These are phyloP conservation scores for Triticum dicoccoides DNA, from an alignment of 176 grass and related monocot species.

Conservation along the genomic window DNA sequence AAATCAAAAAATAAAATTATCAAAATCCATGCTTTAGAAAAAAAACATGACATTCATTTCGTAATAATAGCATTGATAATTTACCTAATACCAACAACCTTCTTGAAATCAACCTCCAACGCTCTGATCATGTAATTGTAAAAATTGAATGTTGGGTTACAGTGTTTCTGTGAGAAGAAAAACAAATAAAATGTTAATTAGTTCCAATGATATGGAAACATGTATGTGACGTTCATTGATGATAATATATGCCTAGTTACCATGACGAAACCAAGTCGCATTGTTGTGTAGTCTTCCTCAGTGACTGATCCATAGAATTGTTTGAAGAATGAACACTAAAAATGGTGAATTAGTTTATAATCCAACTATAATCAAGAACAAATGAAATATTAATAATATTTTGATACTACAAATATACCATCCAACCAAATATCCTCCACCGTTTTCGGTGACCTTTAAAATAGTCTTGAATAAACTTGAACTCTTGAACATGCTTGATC, in stretches of 20 bases:
- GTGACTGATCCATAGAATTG: conserved; percentile 78
- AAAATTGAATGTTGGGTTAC: conserved; percentile 75
- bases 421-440: conserved; percentile 50
- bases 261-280: conserved; percentile 88
- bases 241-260: conserved; percentile 11
- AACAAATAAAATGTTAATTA: neutral
- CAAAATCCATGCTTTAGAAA: neutral
- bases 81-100: conserved; percentile 90
- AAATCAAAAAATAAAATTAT: neutral
- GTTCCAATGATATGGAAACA: neutral
- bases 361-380: neutral
- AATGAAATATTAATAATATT: neutral
- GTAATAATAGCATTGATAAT: neutral
- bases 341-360: neutral
- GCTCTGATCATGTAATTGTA: conserved; percentile 90
- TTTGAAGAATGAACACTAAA: conserved; percentile 79
- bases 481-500: conserved; percentile 44
- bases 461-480: conserved; percentile 41
- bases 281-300: conserved; percentile 66
- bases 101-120: conserved; percentile 76
- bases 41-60: neutral
- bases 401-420: conserved; percentile 24
- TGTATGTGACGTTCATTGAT: neutral
- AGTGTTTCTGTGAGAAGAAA: conserved; percentile 54
- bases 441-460: conserved; percentile 45